These are phyloP conservation scores for Barbatosphaeria neglecta DNA, from an alignment of 495 filamentous ascomycete species.

Conservation along the genomic window DNA sequence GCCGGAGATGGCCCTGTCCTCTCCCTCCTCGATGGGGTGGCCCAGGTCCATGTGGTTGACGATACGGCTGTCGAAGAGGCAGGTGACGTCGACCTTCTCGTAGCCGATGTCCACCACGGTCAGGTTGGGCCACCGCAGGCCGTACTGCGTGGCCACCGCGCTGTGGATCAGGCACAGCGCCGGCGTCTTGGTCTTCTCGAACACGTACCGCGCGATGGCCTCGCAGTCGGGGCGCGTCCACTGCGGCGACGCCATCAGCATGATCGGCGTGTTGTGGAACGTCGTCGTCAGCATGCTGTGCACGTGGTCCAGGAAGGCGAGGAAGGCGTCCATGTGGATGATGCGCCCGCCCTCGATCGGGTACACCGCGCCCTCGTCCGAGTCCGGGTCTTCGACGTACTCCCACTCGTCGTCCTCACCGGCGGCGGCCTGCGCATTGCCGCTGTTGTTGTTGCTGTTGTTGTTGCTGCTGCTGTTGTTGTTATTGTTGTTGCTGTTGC, in stretches of 20 bases:
- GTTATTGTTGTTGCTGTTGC: too few species aligned
- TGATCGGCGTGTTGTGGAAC: slow-evolving; percentile 80
- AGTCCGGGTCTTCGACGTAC: slow-evolving; percentile 79
- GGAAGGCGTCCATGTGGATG: slow-evolving; percentile 79
- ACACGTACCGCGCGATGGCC: slow-evolving; percentile 77
- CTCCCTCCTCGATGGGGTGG: slow-evolving; percentile 38
- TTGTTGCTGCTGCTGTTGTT: too few species aligned
- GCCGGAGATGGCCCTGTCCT: slow-evolving; percentile 57
- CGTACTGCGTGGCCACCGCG: slow-evolving; percentile 71
- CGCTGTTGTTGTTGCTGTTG: too few species aligned
- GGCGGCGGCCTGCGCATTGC: slow-evolving; percentile 1
- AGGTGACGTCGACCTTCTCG: slow-evolving; percentile 84
- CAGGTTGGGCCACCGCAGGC: slow-evolving; percentile 61
- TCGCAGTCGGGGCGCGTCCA: slow-evolving; percentile 82
- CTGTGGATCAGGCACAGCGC: slow-evolving; percentile 79
- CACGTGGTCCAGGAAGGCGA: slow-evolving; percentile 78
- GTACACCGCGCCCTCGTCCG: slow-evolving; percentile 80
- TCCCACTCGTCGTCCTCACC: slow-evolving; percentile 31
- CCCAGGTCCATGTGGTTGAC: slow-evolving; percentile 28
- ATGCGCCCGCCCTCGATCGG: slow-evolving; percentile 76
- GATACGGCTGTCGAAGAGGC: slow-evolving; percentile 65
- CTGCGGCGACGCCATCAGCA: slow-evolving; percentile 73
- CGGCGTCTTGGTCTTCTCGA: slow-evolving; percentile 92
- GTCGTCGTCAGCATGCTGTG: slow-evolving; percentile 77
- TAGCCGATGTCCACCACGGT: slow-evolving; percentile 84